Evolutionary conservation across 2,329 filamentous ascomycete species (phyloP).

Genomic region (Capronia americana): DNA sequence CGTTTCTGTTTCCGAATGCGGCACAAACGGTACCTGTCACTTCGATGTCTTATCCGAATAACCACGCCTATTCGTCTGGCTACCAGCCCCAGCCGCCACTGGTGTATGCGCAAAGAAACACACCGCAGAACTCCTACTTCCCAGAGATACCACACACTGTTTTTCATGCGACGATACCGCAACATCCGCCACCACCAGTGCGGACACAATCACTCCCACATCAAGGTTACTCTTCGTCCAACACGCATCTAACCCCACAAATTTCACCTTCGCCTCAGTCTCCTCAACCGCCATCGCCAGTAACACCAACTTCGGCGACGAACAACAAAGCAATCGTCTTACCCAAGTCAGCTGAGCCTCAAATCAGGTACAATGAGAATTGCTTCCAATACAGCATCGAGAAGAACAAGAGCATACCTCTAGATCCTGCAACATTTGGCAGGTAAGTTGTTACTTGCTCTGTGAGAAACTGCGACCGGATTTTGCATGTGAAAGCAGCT

Average conservation of each 20-base stretch:
- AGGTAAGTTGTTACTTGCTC: constrained; percentile 21
- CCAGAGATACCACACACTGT: constrained; percentile 11
- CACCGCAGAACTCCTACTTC: constrained; percentile 23
- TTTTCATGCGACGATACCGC: constrained; percentile 5
- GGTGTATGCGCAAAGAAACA: constrained; percentile 8
- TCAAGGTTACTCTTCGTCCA: constrained; percentile 20
- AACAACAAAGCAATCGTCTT: neutral
- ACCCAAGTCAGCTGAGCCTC: constrained; percentile 22
- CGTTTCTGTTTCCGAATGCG: constrained; percentile 7
- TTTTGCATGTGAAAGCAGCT: neutral
- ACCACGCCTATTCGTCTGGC: neutral
- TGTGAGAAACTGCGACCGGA: neutral
- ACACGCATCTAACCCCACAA: constrained; percentile 23
- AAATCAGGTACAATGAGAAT: constrained; percentile 30
- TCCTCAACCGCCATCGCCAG: constrained; percentile 25
- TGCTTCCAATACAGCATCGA: constrained; percentile 27
- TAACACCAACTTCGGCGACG: constrained; percentile 18
- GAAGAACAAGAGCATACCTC: constrained; percentile 29
- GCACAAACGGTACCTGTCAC: neutral
- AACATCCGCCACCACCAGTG: constrained; percentile 14
- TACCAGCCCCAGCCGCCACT: constrained; percentile 1
- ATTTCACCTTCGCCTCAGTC: constrained; percentile 25
- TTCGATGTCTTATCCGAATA: constrained; percentile 8
- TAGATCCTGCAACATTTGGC: constrained; percentile 31
- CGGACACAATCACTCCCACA: constrained; percentile 24